Percentiles rank a stretch among this genome's conserved stretches.
phyloP scores from a whole-genome alignment of 2,329 filamentous ascomycete genomes.

The Calonectria pseudoturangicola region DNA sequence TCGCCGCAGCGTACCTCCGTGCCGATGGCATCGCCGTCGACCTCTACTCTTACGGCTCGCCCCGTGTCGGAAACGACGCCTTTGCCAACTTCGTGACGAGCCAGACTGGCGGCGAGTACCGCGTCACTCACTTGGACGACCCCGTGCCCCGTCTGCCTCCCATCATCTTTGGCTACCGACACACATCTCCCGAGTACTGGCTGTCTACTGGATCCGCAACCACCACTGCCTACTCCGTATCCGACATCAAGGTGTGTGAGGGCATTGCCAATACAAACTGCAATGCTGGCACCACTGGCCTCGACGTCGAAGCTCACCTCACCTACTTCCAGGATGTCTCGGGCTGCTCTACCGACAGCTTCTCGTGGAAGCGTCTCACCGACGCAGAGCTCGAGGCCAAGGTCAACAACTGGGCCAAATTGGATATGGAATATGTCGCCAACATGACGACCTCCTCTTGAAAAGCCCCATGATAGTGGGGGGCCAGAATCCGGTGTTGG shows the following conservation, averaged over 20 bases:
- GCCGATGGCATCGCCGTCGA: constrained; percentile 66
- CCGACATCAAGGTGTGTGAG: constrained; percentile 67
- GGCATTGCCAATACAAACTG: constrained; percentile 69
- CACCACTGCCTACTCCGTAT: constrained; percentile 60
- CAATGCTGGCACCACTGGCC: constrained; percentile 69
- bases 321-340: constrained; percentile 69
- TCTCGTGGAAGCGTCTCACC: constrained; percentile 54
- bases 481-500: neutral
- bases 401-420: constrained; percentile 59
- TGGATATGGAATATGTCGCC: constrained; percentile 59
- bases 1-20: constrained; percentile 76
- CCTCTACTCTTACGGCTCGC: constrained; percentile 80
- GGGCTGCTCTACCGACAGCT: constrained; percentile 59
- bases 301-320: constrained; percentile 67
- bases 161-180: constrained; percentile 75
- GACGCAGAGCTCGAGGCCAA: constrained; percentile 63
- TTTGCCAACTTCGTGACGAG: constrained; percentile 72
- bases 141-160: constrained; percentile 81
- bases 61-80: constrained; percentile 76
- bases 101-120: constrained; percentile 73
- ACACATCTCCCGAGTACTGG: constrained; percentile 83
- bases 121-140: constrained; percentile 81
- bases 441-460: constrained; percentile 40
- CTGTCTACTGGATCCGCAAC: constrained; percentile 62
- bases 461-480: constrained; percentile 12